Evolutionary conservation across 306 rosid genomes (phyloP), one percentile per base, ranked within the genome.

Genomic region (Begonia loranthoides): DNA sequence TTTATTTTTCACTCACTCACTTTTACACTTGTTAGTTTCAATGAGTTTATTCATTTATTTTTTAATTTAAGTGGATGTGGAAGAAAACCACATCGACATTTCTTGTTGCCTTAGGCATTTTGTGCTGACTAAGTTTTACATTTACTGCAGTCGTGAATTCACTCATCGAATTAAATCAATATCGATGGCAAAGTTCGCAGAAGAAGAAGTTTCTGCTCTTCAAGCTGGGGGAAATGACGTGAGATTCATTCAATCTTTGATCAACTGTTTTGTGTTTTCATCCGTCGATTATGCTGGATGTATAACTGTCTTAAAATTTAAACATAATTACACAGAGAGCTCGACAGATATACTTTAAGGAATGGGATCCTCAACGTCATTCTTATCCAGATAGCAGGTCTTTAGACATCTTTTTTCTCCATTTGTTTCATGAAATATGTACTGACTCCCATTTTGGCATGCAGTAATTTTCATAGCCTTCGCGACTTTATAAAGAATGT

Each of bases 181-280:
- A 33, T 90, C 99, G 17, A 70, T 86, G 79, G 85, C 99, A 19
- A 86, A 86, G 62, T 83, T 90, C 61, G 70, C 57, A 45, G 56
- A 62, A 9, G 94, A 86, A 62, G 99, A 90, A 73, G 94, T 83
- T 15, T 44, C 48, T 58, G 81, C 94, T 55, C 92, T 86, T 65
- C 88, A 86, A 68, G 73, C 81, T 10, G 95, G 92, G n/a, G 99
- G 99, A 17, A 90, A 90, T 73, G 88, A 80, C 79, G 99, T 90
- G 40, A 54, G 71, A 61, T 49, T 19, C 52, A 41, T 34, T 49
- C 36, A 4, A 28, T 28, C 2, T 48, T 45, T 14, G 9, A 39
- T 45, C 2, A 38, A 46, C 44, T 51, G 48, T 9, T 13, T 21
- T 51, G 52, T 54, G 15, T 61, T 58, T 19, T 54, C 53, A 4